Percentiles rank a stretch among this genome's conserved stretches.
Conservation (phyloP, 2,329 filamentous ascomycete genomes). For the Moelleriella libera region DNA sequence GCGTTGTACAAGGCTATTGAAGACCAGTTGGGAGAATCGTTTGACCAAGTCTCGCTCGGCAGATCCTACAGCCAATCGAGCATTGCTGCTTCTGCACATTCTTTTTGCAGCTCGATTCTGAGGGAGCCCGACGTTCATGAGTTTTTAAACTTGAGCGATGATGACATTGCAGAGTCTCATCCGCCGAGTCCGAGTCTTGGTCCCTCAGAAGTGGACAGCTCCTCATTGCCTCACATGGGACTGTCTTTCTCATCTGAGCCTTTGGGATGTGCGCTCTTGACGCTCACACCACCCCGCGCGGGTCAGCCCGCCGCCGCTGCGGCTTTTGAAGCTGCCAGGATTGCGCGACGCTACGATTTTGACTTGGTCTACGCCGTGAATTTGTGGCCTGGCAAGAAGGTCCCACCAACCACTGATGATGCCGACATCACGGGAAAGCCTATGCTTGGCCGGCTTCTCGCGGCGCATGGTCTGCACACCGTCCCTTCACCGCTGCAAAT, state of each 20-base stretch:
- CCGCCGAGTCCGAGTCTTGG: constrained; percentile 8
- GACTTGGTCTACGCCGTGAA: constrained; percentile 45
- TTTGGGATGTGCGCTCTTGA: constrained; percentile 20
- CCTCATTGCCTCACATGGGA: constrained; percentile 7
- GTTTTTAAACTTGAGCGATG: constrained; percentile 39
- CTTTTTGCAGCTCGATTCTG: constrained; percentile 22
- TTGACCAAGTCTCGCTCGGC: constrained; percentile 11
- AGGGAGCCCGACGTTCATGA: constrained; percentile 38
- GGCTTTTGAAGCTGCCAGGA: constrained; percentile 39
- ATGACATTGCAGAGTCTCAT: constrained; percentile 38
- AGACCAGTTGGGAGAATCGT: constrained; percentile 11
- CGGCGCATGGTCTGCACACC: constrained; percentile 37
- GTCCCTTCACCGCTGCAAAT: constrained; percentile 38
- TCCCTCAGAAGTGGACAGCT: constrained; percentile 1
- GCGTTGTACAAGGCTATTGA: constrained; percentile 12
- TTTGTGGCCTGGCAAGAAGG: constrained; percentile 31
- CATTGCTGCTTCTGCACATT: constrained; percentile 13
- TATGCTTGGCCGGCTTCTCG: constrained; percentile 36
- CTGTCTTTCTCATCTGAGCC: constrained; percentile 10
- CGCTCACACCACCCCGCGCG: constrained; percentile 28
- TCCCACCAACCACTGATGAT: constrained; percentile 3
- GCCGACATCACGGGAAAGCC: constrained; percentile 8
- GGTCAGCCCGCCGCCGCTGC: constrained; percentile 30
- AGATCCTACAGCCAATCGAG: constrained; percentile 16
- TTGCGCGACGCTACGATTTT: constrained; percentile 41